Conservation (phyloP, 176 grass and related monocot genomes). For the Triticum monococcum region DNA sequence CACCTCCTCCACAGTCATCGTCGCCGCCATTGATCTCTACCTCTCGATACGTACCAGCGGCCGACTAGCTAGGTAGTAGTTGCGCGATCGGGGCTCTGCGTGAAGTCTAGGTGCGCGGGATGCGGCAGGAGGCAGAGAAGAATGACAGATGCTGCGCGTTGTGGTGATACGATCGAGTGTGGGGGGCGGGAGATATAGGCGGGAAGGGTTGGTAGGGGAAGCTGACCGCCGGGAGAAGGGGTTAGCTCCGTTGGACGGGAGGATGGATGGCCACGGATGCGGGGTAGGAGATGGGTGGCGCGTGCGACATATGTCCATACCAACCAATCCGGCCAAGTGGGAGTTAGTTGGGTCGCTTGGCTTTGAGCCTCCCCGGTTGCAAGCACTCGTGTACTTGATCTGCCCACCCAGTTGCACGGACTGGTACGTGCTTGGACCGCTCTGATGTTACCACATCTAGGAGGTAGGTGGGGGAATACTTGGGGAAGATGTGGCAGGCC, state of each 20-base stretch:
- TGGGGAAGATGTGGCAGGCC: not conserved
- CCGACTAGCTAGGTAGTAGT: no score
- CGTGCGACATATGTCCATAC: not conserved
- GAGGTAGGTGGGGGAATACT: no score
- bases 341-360: not conserved
- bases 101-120: not conserved
- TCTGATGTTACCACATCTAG: no score
- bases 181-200: not conserved
- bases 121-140: no score
- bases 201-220: not conserved
- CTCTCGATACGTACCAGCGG: no score
- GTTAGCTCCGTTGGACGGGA: slow-evolving; percentile 67
- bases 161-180: not conserved
- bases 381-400: no score
- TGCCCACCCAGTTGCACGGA: not conserved
- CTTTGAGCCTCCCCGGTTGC: not conserved
- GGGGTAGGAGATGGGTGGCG: no score
- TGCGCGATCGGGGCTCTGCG: not conserved
- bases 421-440: no score
- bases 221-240: not conserved
- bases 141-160: not conserved
- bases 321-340: not conserved
- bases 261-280: slow-evolving; percentile 54
- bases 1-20: slow-evolving; percentile 66
- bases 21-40: not conserved